A percentile compares a stretch with the other conserved stretches of the same genome.
Conservation (phyloP, 106 monocot genomes). For the Amphibolis antarctica region DNA sequence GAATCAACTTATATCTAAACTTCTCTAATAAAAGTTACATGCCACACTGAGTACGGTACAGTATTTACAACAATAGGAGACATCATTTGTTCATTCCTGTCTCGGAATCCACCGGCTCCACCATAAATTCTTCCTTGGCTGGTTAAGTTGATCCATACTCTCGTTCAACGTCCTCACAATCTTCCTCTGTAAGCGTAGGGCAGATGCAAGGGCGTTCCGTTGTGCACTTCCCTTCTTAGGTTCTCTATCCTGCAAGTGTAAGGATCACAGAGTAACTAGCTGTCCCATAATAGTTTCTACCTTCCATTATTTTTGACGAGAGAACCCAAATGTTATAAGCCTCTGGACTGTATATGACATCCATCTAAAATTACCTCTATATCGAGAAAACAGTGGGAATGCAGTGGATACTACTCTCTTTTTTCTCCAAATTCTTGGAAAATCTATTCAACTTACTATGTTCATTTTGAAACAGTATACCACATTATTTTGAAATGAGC, state of each 20-base stretch:
- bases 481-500: background rate
- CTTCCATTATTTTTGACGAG: too few relatives aligned
- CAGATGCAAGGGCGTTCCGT: slow-evolving; percentile 69
- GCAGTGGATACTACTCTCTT: too few relatives aligned
- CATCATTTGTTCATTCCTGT: slow-evolving; percentile 33
- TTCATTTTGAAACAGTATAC: background rate
- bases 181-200: slow-evolving; percentile 76
- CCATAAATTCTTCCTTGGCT: slow-evolving; percentile 70
- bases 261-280: too few relatives aligned
- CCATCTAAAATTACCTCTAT: background rate
- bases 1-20: background rate
- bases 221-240: slow-evolving; percentile 53
- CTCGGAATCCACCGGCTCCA: slow-evolving; percentile 93
- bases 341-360: background rate
- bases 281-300: too few relatives aligned
- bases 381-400: background rate
- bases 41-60: background rate
- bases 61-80: background rate
- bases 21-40: background rate
- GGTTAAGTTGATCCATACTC: slow-evolving; percentile 73
- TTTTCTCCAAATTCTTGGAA: background rate
- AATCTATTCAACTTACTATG: background rate
- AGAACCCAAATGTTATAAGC: too few relatives aligned
- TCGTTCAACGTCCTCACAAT: slow-evolving; percentile 59
- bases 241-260: slow-evolving; percentile 59